These are phyloP conservation scores for Penicillium sp. DNA, from an alignment of 2,329 filamentous ascomycete species.

Conservation along the genomic window DNA sequence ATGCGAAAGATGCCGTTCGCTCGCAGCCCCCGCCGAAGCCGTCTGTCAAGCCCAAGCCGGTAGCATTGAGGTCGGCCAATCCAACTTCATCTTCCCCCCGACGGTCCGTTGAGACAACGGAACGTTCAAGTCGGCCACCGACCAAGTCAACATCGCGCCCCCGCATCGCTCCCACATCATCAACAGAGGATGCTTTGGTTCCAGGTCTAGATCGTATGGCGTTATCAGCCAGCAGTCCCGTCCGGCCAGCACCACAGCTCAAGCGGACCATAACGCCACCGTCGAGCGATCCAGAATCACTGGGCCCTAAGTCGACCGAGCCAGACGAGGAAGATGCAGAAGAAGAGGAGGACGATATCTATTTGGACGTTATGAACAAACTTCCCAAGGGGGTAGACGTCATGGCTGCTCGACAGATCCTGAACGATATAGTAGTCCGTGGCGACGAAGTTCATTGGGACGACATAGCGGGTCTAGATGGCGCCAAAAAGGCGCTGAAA, in stretches of 20 bases:
- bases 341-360: too few relatives aligned
- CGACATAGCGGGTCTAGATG: conserved; percentile 82
- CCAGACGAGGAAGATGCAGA: conserved; percentile 44
- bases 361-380: conserved; percentile 61
- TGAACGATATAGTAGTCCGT: conserved; percentile 90
- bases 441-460: conserved; percentile 93
- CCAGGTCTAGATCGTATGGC: conserved; percentile 29
- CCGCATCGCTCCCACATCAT: too few relatives aligned
- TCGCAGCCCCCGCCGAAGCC: conserved; percentile 18
- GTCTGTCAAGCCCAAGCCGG: conserved; percentile 33
- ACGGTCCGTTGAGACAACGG: too few relatives aligned
- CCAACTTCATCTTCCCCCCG: too few relatives aligned
- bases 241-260: too few relatives aligned
- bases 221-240: too few relatives aligned
- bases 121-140: too few relatives aligned
- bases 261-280: too few relatives aligned
- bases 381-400: conserved; percentile 75
- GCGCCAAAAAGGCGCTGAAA: conserved; percentile 82
- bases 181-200: too few relatives aligned
- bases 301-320: too few relatives aligned
- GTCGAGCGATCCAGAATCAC: conserved; percentile 37
- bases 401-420: conserved; percentile 74
- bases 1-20: too few relatives aligned
- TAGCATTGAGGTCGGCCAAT: conserved; percentile 22
- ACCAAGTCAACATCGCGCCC: too few relatives aligned